Base-by-base conservation (phyloP, 371 early-diverging fungal genomes). In the Cokeromyces recurvatus region DNA sequence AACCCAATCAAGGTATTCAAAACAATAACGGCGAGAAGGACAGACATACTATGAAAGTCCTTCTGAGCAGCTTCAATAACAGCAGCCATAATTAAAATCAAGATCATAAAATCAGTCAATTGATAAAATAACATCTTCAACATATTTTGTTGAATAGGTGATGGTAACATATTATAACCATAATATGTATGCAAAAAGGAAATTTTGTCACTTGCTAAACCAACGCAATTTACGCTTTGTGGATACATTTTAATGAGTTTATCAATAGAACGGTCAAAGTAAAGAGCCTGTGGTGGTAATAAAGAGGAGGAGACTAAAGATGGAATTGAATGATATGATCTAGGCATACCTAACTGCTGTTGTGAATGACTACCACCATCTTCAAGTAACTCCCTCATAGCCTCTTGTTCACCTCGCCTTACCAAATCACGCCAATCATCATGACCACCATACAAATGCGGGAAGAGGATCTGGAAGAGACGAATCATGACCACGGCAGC, bases 371-470 rank as follows among this genome's bases (percentile, higher is more conserved):
- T n/a, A n/a, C n/a, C n/a, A n/a, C n/a, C n/a, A n/a, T n/a, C n/a
- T n/a, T n/a, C n/a, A n/a, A n/a, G n/a, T n/a, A n/a, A n/a, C n/a
- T 68, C 68, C 43, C 86, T 84, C 25, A 89, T 82, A 24, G 78
- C 75, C 27, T 71, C 65, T 40, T 89, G 86, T 41, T 85, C 86
- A 22, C 81, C 79, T 35, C 74, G 77, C 48, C 82, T 83, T 37
- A 92, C 86, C 39, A 91, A 66, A 36, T 94, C 94, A 42, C 64
- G 75, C 94, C 94, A 94, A 62, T 93, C 93, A 22, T n/a, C n/a
- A n/a, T n/a, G n/a, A n/a, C n/a, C n/a, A n/a, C n/a, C n/a, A n/a
- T 74, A 52, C 50, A 90, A 86, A 76, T 21, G 20, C 12, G 20
- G 11, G n/a, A 20, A 39, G 7, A 23, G 6, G 19, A 76, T 53